These are phyloP conservation scores for Oryza nivara DNA, from an alignment of 176 grass and related monocot genomes.

Conservation along the genomic window DNA sequence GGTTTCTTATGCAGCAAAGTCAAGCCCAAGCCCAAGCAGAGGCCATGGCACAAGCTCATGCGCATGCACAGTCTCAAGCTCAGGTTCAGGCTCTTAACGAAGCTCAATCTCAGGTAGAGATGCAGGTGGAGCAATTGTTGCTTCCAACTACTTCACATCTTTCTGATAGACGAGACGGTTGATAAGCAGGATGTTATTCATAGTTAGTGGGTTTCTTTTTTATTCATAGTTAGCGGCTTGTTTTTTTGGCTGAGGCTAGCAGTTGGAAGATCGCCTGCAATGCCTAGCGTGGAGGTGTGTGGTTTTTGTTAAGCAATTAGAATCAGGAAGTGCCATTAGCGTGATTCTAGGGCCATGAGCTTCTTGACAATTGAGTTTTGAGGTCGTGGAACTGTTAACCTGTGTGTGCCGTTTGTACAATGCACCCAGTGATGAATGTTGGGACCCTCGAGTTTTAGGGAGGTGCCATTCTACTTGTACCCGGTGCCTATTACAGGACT, in stretches of 20 bases:
- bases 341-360: slow-evolving; percentile 25
- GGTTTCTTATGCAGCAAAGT: slow-evolving; percentile 70
- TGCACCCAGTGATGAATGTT: slow-evolving; percentile 44
- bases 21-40: slow-evolving; percentile 62
- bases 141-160: slow-evolving; percentile 36
- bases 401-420: slow-evolving; percentile 35
- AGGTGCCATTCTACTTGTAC: slow-evolving; percentile 48
- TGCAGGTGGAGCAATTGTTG: slow-evolving; percentile 34
- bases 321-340: slow-evolving; percentile 31
- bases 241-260: slow-evolving; percentile 32
- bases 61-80: slow-evolving; percentile 15
- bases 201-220: slow-evolving; percentile 36
- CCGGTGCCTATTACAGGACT: slow-evolving; percentile 46
- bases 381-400: slow-evolving; percentile 36
- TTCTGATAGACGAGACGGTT: slow-evolving; percentile 50
- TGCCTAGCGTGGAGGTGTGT: slow-evolving; percentile 35
- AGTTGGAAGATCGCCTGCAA: slow-evolving; percentile 59
- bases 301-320: slow-evolving; percentile 30
- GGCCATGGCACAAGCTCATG: slow-evolving; percentile 37
- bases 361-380: slow-evolving; percentile 34
- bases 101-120: slow-evolving; percentile 37
- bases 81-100: background rate
- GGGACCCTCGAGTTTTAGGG: slow-evolving; percentile 71
- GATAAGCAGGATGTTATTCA: slow-evolving; percentile 28
- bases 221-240: slow-evolving; percentile 37